phyloP scores from a whole-genome alignment of 192 early-diverging fungal genomes.

The Gamsiella multidivaricata region DNA sequence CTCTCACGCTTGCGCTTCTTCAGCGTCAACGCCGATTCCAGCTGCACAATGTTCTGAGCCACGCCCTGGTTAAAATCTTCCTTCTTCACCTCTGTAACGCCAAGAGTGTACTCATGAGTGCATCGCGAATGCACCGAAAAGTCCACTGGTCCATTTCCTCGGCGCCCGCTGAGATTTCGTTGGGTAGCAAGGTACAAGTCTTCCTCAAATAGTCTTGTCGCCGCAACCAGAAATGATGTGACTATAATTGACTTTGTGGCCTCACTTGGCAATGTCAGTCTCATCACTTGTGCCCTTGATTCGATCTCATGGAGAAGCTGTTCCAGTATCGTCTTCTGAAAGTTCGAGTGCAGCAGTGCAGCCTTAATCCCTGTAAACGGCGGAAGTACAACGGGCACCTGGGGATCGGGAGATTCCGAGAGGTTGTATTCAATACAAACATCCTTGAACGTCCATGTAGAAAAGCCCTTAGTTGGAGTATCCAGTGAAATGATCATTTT shows the following conservation, averaged over 20 bases:
- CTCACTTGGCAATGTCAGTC: neutral
- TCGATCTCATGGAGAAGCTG: slow-evolving; percentile 9
- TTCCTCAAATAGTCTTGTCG: slow-evolving; percentile 16
- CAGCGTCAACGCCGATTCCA: slow-evolving; percentile 15
- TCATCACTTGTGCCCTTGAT: neutral
- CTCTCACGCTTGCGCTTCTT: slow-evolving; percentile 15
- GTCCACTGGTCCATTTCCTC: slow-evolving; percentile 27
- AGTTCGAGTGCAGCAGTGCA: slow-evolving; percentile 3
- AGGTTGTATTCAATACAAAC: slow-evolving; percentile 25
- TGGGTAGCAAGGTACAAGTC: slow-evolving; percentile 12
- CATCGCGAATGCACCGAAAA: slow-evolving; percentile 19
- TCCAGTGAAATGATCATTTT: slow-evolving; percentile 15
- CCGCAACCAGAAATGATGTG: slow-evolving; percentile 8
- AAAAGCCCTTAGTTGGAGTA: slow-evolving; percentile 19
- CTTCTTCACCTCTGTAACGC: slow-evolving; percentile 32
- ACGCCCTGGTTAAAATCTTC: slow-evolving; percentile 15
- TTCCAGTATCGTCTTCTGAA: neutral
- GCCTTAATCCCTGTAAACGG: slow-evolving; percentile 4
- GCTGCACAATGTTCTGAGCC: slow-evolving; percentile 26
- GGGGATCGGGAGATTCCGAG: neutral
- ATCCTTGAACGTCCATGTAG: slow-evolving; percentile 31
- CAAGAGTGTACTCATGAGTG: neutral
- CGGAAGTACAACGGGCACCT: neutral
- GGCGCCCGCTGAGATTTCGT: slow-evolving; percentile 14
- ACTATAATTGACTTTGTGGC: slow-evolving; percentile 13